Evolutionary conservation across 2,329 filamentous ascomycete genomes (phyloP), one percentile per base, ranked within the genome.

Genomic region (Fusarium proliferatum): DNA sequence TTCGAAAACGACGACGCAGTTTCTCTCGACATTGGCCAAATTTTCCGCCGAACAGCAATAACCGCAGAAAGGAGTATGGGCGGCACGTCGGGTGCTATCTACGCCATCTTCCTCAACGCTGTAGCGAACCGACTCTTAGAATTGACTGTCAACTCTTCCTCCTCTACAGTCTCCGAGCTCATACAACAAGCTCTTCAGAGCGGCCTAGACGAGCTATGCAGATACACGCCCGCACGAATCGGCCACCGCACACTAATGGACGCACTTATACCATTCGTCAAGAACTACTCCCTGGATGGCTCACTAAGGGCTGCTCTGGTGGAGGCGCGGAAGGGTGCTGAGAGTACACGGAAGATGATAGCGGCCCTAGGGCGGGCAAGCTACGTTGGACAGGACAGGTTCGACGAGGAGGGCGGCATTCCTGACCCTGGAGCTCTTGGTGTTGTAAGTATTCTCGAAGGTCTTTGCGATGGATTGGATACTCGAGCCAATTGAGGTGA

Each of bases 81-180:
- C 76, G 92, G 92, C 56, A 94, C 92, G 6, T 92, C 90, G 2
- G 92, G 92, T n/a, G 92, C 92, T 30, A 87, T 94, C 62, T 94
- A 93, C 80, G 90, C 92, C 62, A 95, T 95, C 74, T 94, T 93
- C 84, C 83, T 95, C 56, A 94, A 94, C 77, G 90, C 92, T 0
- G 86, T 94, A 8, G 88, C 90, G 28, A 88, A 75, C 62, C 71
- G 77, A 9, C 73, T 80, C 3, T 36, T 56, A 3, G 43, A 75
- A 15, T 48, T 73, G 19, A 51, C 69, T 2, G 13, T 49, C 1
- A 3, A 30, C 1, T 64, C 68, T 0, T 1, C 38, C 1, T n/a
- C 53, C 5, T n/a, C 56, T 1, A 49, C 30, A 1, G 57, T 64
- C 3, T 38, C 66, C 3, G 57, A 64, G 15, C 67, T 76, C 19